Percentiles rank a stretch among this genome's conserved stretches.
Evolutionary conservation across 2,329 filamentous ascomycete species (phyloP).

Genomic region (Calonectria pseudoreteaudii): DNA sequence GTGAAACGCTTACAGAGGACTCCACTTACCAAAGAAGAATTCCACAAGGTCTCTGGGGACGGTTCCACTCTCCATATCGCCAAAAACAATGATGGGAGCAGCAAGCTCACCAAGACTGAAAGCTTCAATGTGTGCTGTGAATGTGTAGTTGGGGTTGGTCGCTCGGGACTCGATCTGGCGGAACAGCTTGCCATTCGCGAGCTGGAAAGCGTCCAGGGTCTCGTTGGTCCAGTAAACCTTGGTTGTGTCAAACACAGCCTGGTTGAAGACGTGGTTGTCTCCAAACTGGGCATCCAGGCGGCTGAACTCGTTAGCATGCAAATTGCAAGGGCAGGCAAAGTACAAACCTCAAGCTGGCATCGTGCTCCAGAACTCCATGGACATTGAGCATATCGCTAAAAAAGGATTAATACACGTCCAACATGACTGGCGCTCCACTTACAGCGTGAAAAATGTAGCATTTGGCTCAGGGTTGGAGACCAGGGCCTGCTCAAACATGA

Average conservation of each 20-base stretch:
- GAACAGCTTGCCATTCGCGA: neutral
- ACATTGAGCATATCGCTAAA: neutral
- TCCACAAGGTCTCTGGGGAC: neutral
- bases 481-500: neutral
- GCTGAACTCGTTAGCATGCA: neutral
- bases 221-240: neutral
- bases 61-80: neutral
- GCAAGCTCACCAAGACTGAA: neutral
- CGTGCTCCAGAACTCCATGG: neutral
- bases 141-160: neutral
- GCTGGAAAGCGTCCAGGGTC: neutral
- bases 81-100: neutral
- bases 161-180: neutral
- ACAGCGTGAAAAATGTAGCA: neutral
- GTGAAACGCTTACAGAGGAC: neutral
- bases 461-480: neutral
- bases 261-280: constrained; percentile 2
- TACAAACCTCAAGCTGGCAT: neutral
- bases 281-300: neutral
- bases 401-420: neutral
- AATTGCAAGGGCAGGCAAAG: neutral
- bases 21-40: neutral
- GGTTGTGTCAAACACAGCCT: neutral
- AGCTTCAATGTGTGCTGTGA: neutral
- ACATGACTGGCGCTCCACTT: no score